A percentile compares a stretch with the other conserved stretches of the same genome.
phyloP scores from a whole-genome alignment of 257 asterid genomes.

The Scutellaria minor region DNA sequence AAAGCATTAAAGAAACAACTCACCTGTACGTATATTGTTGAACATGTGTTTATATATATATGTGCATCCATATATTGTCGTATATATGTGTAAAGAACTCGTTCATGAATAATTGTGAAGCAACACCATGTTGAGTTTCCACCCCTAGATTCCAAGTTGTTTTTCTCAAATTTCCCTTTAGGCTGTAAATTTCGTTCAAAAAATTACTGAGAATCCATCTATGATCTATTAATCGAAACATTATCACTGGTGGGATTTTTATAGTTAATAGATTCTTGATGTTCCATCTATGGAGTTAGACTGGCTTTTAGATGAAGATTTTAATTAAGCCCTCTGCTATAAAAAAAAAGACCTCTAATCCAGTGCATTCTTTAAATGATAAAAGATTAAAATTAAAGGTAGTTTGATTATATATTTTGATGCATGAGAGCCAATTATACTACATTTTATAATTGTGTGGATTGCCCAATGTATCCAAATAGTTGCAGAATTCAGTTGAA shows the following conservation, averaged over 20 bases:
- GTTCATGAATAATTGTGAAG: neutral
- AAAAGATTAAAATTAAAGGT: neutral
- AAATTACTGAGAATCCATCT: neutral
- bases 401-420: neutral
- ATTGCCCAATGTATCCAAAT: neutral
- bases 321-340: neutral
- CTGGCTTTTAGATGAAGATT: neutral
- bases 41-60: neutral
- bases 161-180: neutral
- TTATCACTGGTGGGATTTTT: neutral
- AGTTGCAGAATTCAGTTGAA: neutral
- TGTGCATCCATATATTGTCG: no score
- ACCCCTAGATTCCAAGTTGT: neutral
- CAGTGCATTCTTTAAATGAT: neutral
- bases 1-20: neutral
- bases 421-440: slow-evolving; percentile 9
- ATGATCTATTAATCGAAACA: neutral
- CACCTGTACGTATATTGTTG: neutral
- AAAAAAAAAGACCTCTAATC: neutral
- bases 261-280: neutral
- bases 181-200: neutral
- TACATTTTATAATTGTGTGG: neutral
- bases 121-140: neutral
- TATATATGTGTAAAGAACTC: no score
- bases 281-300: neutral